phyloP scores from a whole-genome alignment of 805 yeast genomes.

The Pichia paraexigua region DNA sequence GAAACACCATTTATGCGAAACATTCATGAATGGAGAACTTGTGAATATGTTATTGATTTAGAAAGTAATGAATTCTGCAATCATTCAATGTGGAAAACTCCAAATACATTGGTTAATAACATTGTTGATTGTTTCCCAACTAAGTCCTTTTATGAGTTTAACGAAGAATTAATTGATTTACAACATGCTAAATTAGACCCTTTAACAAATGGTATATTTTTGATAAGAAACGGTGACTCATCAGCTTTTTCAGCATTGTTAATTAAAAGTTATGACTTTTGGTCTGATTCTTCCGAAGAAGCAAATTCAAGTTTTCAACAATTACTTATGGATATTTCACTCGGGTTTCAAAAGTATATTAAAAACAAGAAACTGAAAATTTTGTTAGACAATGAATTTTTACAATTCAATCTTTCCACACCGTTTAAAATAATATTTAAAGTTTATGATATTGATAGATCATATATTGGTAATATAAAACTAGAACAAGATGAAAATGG shows the following conservation, averaged over 20 bases:
- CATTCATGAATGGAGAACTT: constrained; percentile 26
- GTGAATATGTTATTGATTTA: constrained; percentile 19
- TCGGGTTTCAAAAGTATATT: constrained; percentile 1
- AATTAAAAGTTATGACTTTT: constrained; percentile 3
- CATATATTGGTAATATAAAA: constrained; percentile 9
- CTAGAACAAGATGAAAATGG: constrained; percentile 11
- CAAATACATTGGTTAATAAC: not conserved
- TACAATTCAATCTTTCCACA: not conserved
- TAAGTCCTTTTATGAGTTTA: not conserved
- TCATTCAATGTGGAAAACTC: constrained; percentile 4
- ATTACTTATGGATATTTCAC: constrained; percentile 2
- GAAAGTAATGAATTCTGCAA: constrained; percentile 13
- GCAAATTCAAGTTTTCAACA: not conserved
- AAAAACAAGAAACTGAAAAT: not conserved
- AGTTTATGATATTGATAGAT: constrained; percentile 11
- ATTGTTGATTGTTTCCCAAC: constrained; percentile 1
- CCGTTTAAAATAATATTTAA: constrained; percentile 5
- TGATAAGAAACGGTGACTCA: not conserved
- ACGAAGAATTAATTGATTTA: not conserved
- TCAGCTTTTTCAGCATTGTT: not conserved
- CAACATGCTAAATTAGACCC: constrained; percentile 1
- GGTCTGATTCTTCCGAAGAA: not conserved
- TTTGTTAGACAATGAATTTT: not conserved
- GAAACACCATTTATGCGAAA: constrained; percentile 14
- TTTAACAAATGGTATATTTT: constrained; percentile 6